Base-by-base conservation (phyloP, 2,329 filamentous ascomycete species). In the Albophoma yamanashiensis region DNA sequence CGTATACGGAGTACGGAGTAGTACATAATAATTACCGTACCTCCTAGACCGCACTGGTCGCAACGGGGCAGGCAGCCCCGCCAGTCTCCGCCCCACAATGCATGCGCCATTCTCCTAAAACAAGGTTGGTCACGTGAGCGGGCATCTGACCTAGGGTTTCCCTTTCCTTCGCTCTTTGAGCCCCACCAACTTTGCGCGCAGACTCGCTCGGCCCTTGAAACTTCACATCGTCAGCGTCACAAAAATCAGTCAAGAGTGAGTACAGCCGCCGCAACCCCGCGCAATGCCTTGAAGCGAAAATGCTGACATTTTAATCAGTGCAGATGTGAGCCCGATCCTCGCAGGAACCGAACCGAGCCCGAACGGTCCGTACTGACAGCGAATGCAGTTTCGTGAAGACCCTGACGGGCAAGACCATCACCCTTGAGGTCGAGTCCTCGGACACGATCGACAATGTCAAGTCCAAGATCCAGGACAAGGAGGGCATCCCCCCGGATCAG, bases 381-480 rank as follows among this genome's bases (percentile, higher is more conserved):
- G 60, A 69, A 55, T 62, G 59, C 81, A 95, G 91, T 88, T 97
- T 97, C 89, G 93, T 97, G 83, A 97, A 97, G 89, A 97, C 93
- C 86, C 91, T 97, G 76, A 97, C 93, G 86, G 93, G 94, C 82
- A 97, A 97, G 91, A 97, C 93, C 80, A 97, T 97, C 86, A 97
- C 94, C 81, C 89, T 97, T 74, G 93, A 97, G 89, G 92, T 97
- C 78, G 93, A 97, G 88, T 96, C 92, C 75, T 91, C 87, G 76
- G 93, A 97, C 82, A 97, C 93, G 74, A 97, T 97, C 84, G 93
- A 97, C 88, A 97, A 97, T 87, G 93, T 97, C 81, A 97, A 97
- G 89, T 89, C 88, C 83, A 97, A 97, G 89, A 97, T 97, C 80
- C 93, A 97, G 84, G 92, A 97, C 82, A 97, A 97, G 89, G 93